Conservation (phyloP, 2,329 filamentous ascomycete genomes). For the Cladophialophora yegresii region DNA sequence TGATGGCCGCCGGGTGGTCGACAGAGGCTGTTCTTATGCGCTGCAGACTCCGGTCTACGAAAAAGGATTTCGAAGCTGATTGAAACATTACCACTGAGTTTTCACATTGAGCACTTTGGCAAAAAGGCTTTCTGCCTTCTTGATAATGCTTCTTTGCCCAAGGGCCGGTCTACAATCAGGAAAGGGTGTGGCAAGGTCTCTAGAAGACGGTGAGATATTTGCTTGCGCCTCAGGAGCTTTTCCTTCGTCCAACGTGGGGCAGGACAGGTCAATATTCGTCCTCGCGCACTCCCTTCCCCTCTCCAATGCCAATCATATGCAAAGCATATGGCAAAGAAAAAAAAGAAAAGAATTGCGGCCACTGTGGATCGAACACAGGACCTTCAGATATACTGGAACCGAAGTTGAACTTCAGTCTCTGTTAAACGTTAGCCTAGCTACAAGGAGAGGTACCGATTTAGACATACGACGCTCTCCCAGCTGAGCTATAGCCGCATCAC, state of each 20-base stretch:
- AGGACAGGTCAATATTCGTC: background rate
- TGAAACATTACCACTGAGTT: background rate
- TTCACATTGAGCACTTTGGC: background rate
- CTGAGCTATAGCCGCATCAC: background rate
- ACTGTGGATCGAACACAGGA: background rate
- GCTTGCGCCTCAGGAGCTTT: background rate
- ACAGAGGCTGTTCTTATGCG: background rate
- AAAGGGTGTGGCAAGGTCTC: background rate
- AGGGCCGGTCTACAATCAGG: background rate
- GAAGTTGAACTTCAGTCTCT: background rate
- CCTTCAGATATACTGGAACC: background rate
- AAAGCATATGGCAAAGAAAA: too few relatives aligned
- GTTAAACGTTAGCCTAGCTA: background rate
- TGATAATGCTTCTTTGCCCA: background rate
- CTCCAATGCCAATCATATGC: background rate
- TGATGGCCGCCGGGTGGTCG: background rate
- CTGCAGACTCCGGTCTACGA: background rate
- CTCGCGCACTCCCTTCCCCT: background rate
- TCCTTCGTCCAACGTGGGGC: background rate
- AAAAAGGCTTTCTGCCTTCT: background rate
- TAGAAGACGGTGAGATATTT: background rate
- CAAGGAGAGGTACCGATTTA: background rate
- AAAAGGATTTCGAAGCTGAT: background rate
- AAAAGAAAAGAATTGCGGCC: background rate
- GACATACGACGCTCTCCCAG: background rate